phyloP scores from a whole-genome alignment of 352 stramenopile genomes.

The Nothophytophthora sp. region DNA sequence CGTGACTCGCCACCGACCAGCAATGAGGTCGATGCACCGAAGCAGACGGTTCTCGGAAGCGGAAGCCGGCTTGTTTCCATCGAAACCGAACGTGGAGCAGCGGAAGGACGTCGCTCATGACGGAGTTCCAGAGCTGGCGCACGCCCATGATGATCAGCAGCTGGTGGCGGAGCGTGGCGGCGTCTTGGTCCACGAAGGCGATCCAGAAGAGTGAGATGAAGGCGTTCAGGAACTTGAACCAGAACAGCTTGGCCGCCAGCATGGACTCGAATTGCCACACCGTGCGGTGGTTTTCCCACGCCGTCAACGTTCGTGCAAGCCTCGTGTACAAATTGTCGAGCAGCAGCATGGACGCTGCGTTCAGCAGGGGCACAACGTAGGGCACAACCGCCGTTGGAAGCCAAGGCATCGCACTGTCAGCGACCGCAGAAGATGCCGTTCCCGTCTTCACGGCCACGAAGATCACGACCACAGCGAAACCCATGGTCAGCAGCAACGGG shows the following conservation, averaged over 20 bases:
- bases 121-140: slow-evolving; percentile 69
- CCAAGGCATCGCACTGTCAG: slow-evolving; percentile 33
- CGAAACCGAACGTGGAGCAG: slow-evolving; percentile 46
- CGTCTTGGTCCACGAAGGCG: slow-evolving; percentile 65
- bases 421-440: slow-evolving; percentile 24
- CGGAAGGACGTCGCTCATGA: slow-evolving; percentile 51
- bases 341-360: slow-evolving; percentile 69
- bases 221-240: slow-evolving; percentile 84
- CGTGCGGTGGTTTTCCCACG: slow-evolving; percentile 82
- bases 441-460: slow-evolving; percentile 62
- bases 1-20: slow-evolving; percentile 28
- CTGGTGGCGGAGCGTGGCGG: slow-evolving; percentile 53
- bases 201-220: slow-evolving; percentile 85
- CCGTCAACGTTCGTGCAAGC: slow-evolving; percentile 53
- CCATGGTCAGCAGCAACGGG: slow-evolving; percentile 59
- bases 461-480: slow-evolving; percentile 42
- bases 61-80: slow-evolving; percentile 50
- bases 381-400: slow-evolving; percentile 35
- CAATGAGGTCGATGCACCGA: slow-evolving; percentile 10
- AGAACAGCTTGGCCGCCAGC: slow-evolving; percentile 77
- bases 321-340: slow-evolving; percentile 74
- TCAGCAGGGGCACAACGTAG: slow-evolving; percentile 65
- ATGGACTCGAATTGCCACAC: slow-evolving; percentile 81
- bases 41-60: slow-evolving; percentile 14
- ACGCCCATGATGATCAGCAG: slow-evolving; percentile 73